Base-by-base conservation (phyloP, 2,329 filamentous ascomycete species). In the Sporothrix dimorphospora region DNA sequence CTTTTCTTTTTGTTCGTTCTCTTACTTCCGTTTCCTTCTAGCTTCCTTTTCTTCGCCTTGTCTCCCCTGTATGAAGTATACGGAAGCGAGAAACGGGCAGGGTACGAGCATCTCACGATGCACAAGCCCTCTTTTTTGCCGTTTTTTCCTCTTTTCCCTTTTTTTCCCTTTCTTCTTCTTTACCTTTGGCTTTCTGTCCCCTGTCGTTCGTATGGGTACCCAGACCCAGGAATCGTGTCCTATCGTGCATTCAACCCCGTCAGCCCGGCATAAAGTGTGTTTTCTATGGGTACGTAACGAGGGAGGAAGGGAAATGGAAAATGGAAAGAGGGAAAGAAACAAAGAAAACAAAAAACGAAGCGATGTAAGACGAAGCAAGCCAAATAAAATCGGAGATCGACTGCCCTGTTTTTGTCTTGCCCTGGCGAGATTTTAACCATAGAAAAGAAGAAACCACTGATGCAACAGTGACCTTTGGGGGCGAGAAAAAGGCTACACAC, bases 261-360 rank as follows among this genome's bases (percentile, higher is more conserved):
- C 69, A 65, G 69, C 69, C 69, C 69, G 65, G n/a, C 30, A n/a
- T 49, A 34, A 12, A 71, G n/a, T 70, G 34, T 51, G 68, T 27
- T 61, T 63, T 70, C n/a, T 47, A 61, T 70, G 51, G 63, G 63
- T 34, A 66, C 63, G 24, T 42, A 66, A 66, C 63, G 42, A 66
- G 27, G 21, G 24, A 49, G 9, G 8, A 9, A 47, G 19, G 24
- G 16, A 34, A 49, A 42, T n/a, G 1, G 40, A n/a, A 49, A 45
- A 34, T n/a, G 7, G 34, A 40, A 27, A 42, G 16, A n/a, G 2
- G 27, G 38, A 40, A 40, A 11, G 21, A 63, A 21, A 27, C 12
- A 24, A 2, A 63, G 40, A 16, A 1, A 34, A n/a, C 11, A n/a
- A 38, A 24, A 42, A 53, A 42, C 9, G 49, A 42, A 38, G 27